Evolutionary conservation across 2,329 filamentous ascomycete species (phyloP), one percentile per base, ranked within the genome.

Genomic region (Didymella lethalis): DNA sequence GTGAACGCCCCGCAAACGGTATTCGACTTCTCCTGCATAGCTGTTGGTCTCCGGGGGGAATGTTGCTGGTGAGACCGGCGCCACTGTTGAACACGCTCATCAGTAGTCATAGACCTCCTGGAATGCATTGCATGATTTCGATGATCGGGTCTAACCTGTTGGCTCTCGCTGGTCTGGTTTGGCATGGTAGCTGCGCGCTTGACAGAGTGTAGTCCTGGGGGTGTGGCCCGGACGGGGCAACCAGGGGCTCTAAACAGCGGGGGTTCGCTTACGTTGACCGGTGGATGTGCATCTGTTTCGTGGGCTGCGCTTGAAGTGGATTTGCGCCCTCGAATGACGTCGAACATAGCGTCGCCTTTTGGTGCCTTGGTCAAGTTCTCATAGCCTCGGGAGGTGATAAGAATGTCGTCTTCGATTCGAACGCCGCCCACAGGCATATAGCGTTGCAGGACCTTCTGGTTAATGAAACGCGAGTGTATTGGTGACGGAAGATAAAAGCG

Each of bases 401-500:
- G 78, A 29, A 93, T 84, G 71, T 93, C 90, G 71, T 90, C 88
- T 80, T 90, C 87, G 62, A 88, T 86, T 79, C 88, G 84, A 12
- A 93, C 88, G 65, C 90, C 90, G 11, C 90, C 90, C 1, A 93
- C 92, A 52, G 89, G 86, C 88, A 93, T 93, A 78, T 95, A 97
- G 67, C 85, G 86, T 12, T 92, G 84, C 38, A 97, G 77, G 1
- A 93, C 90, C 20, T 83, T 79, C 40, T 82, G 80, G 71, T 97
- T 87, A 69, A 97, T 96, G 72, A 88, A 96, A 71, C 89, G 88
- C 53, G 85, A 84, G 70, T 93, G 87, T 47, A 86, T 84, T 0
- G 90, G 86, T 64, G 93, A 87, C 47, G 87, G 83, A 12, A 96
- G 81, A 73, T 90, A 95, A 0, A 92, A 91, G 44, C 68, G 71